Evolutionary conservation across 2,329 filamentous ascomycete species (phyloP), one percentile per base, ranked within the genome.

Genomic region (Moelleriella libera): DNA sequence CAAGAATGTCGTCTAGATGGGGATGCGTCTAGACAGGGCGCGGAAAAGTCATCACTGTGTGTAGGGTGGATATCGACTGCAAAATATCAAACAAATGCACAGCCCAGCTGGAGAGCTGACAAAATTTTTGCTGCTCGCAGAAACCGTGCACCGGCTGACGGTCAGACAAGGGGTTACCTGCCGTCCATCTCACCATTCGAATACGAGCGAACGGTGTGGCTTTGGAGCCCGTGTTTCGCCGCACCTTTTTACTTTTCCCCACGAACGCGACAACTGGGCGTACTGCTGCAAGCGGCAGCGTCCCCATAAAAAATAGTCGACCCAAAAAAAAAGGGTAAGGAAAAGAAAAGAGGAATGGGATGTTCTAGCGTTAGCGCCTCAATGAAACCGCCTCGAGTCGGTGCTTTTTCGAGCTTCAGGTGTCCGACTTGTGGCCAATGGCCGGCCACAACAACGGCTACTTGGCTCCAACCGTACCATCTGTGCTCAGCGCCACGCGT

Each of bases 1-100:
- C 32, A 73, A 76, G 64, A 76, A 70, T 49, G 61, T 75, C 14
- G 67, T 64, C 29, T 50, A 43, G 34, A 21, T 7, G 40, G 14
- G 14, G 34, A 8, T 37, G 34, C 34, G 7, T 41, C 40, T 12
- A 11, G 40, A 41, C 34, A 37, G 12, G 34, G 8, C 34, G 12
- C 12, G 34, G 34, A 37, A 12, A 37, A 12, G 8, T 37, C 34
- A 37, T 21, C 21, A 21, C 21, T 21, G 21, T 21, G 21, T 21
- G 21, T 21, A 21, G 21, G 2, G 21, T 21, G 21, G 21, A 21
- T 21, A 21, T 21, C 3, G 21, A 21, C 21, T 21, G 21, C 21
- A 3, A 21, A 21, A 21, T 21, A 21, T 21, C 21, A 21, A 21
- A 21, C 21, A 21, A 21, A 21, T 21, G 21, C 3, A 21, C 21